phyloP scores from a whole-genome alignment of 1,284 basidiomycete genomes.

The Rhodotorula sp. region DNA sequence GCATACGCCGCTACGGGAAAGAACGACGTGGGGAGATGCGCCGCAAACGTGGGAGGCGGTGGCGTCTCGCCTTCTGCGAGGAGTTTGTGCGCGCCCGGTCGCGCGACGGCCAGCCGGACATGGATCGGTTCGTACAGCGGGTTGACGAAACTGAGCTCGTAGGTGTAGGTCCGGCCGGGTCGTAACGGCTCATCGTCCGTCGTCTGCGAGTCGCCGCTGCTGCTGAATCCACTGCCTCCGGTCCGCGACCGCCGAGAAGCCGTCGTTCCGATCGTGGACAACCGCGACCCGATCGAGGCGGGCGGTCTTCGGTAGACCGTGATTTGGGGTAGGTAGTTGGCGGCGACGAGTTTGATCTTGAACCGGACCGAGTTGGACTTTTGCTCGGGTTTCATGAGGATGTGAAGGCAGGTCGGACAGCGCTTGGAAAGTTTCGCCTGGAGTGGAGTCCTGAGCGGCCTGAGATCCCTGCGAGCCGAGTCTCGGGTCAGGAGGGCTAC shows the following conservation, averaged over 20 bases:
- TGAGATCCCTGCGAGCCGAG: constrained; percentile 63
- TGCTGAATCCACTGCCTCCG: not conserved
- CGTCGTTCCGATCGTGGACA: constrained; percentile 35
- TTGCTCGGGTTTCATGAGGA: constrained; percentile 96
- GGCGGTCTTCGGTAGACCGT: constrained; percentile 53
- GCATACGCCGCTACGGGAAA: constrained; percentile 84
- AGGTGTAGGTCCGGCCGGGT: constrained; percentile 75
- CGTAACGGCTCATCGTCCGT: constrained; percentile 56
- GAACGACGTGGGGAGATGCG: constrained; percentile 69
- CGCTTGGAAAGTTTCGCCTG: constrained; percentile 92
- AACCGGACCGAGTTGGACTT: constrained; percentile 89
- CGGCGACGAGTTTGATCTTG: constrained; percentile 95
- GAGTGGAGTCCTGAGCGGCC: constrained; percentile 82
- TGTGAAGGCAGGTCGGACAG: constrained; percentile 89
- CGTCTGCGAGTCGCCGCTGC: not conserved
- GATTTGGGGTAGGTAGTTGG: constrained; percentile 83
- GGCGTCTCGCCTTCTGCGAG: constrained; percentile 22
- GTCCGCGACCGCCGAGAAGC: constrained; percentile 9
- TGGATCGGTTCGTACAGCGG: constrained; percentile 92
- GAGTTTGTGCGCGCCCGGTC: constrained; percentile 41
- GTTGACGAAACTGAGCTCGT: constrained; percentile 85
- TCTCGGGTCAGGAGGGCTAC: not conserved
- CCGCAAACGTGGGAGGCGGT: constrained; percentile 61
- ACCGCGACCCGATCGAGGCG: constrained; percentile 29
- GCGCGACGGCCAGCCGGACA: constrained; percentile 71